These are phyloP conservation scores for Epichloe hybrida DNA, from an alignment of 2,329 filamentous ascomycete genomes.

Conservation along the genomic window DNA sequence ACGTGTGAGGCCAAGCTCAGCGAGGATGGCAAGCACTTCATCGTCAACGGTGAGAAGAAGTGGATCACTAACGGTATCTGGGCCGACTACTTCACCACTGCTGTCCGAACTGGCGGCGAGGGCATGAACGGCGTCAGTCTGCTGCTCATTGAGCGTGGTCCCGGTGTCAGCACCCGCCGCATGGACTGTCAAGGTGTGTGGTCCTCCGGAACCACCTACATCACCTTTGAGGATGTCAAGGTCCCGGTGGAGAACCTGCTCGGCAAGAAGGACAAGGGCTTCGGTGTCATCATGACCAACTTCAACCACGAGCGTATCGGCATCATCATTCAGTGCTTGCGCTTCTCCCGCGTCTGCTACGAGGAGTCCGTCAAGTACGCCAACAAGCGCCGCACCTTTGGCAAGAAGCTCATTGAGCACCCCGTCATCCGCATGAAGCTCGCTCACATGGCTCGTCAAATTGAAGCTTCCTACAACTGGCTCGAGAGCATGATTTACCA, in stretches of 20 bases:
- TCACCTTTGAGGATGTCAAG: constrained; percentile 98
- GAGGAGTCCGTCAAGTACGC: constrained; percentile 95
- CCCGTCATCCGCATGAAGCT: constrained; percentile 96
- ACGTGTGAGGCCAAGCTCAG: constrained; percentile 91
- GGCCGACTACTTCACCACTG: constrained; percentile 95
- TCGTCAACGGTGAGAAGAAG: constrained; percentile 99
- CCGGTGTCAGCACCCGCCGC: constrained; percentile 79
- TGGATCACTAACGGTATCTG: constrained; percentile 99
- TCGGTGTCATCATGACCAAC: constrained; percentile 99
- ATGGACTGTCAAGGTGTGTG: constrained; percentile 99
- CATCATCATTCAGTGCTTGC: constrained; percentile 93
- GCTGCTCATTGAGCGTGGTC: constrained; percentile 80
- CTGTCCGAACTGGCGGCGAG: constrained; percentile 73
- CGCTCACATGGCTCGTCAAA: constrained; percentile 94
- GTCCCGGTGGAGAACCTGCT: constrained; percentile 98
- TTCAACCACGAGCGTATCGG: constrained; percentile 99
- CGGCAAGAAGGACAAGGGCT: constrained; percentile 95
- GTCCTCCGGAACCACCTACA: constrained; percentile 89
- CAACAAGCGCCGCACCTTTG: constrained; percentile 92
- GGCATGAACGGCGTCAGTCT: constrained; percentile 91
- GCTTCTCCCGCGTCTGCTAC: constrained; percentile 93
- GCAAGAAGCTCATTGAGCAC: constrained; percentile 92
- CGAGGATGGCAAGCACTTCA: constrained; percentile 96
- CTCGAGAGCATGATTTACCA: constrained; percentile 92
- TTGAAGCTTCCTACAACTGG: constrained; percentile 95